These are phyloP conservation scores for Candida parachauliodes DNA, from an alignment of 805 yeast species.

Conservation along the genomic window DNA sequence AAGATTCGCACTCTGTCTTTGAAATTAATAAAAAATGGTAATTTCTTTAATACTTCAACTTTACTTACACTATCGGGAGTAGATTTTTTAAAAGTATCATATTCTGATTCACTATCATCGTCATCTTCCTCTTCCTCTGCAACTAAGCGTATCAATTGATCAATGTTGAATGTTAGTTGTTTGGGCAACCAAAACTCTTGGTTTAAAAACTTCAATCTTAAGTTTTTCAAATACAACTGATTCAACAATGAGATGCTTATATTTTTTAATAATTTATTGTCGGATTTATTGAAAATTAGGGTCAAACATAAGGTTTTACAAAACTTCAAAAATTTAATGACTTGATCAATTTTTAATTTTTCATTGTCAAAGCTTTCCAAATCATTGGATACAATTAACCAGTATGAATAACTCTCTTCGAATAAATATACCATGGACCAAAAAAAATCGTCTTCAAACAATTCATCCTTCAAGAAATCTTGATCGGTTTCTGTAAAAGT, in stretches of 20 bases:
- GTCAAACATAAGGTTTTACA: slow-evolving; percentile 49
- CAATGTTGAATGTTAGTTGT: slow-evolving; percentile 27
- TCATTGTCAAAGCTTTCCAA: slow-evolving; percentile 48
- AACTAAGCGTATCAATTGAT: slow-evolving; percentile 33
- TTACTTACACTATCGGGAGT: slow-evolving; percentile 22
- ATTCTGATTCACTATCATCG: slow-evolving; percentile 13
- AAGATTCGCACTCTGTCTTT: slow-evolving; percentile 69
- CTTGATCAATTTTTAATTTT: slow-evolving; percentile 37
- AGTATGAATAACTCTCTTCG: slow-evolving; percentile 62
- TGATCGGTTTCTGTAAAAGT: slow-evolving; percentile 7
- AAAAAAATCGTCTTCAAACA: slow-evolving; percentile 16
- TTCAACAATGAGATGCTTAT: slow-evolving; percentile 52
- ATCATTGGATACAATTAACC: slow-evolving; percentile 67
- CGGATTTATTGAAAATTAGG: slow-evolving; percentile 37
- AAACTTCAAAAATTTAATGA: slow-evolving; percentile 41
- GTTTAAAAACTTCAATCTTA: slow-evolving; percentile 53
- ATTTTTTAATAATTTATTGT: slow-evolving; percentile 17
- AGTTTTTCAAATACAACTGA: slow-evolving; percentile 63
- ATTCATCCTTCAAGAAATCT: slow-evolving; percentile 14
- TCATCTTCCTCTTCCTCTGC: slow-evolving; percentile 42
- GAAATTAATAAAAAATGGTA: slow-evolving; percentile 82
- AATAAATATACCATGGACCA: slow-evolving; percentile 44
- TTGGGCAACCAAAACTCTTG: slow-evolving; percentile 51
- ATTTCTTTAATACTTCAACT: slow-evolving; percentile 51
- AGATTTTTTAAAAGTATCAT: neutral